Evolutionary conservation across 495 filamentous ascomycete genomes (phyloP).

Genomic region (Penicillium cinerascens): DNA sequence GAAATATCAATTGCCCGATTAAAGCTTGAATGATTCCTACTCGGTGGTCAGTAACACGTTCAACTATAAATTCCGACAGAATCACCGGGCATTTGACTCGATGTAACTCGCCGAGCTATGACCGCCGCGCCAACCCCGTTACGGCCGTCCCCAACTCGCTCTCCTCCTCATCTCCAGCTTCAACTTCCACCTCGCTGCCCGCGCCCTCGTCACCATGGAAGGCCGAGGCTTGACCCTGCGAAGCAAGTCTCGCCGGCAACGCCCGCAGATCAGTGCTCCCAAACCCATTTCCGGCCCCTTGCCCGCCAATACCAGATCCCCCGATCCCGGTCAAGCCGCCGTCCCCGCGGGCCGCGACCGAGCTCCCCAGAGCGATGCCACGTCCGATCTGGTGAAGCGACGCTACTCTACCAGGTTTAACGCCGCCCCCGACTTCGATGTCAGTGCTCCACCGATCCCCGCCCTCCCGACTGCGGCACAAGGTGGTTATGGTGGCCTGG

Average conservation of each 20-base stretch:
- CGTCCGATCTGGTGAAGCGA: conserved; percentile 89
- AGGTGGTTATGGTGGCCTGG: conserved; percentile 45
- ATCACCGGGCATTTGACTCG: too few relatives aligned
- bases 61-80: too few relatives aligned
- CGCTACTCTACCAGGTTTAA: conserved; percentile 92
- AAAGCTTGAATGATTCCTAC: too few relatives aligned
- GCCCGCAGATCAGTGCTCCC: conserved; percentile 78
- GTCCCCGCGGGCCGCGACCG: conserved; percentile 31
- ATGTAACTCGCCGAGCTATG: not conserved
- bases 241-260: conserved; percentile 71
- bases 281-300: conserved; percentile 71
- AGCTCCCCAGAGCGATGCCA: conserved; percentile 48
- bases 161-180: conserved; percentile 3
- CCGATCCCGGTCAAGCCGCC: conserved; percentile 21
- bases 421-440: conserved; percentile 66
- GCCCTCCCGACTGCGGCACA: conserved; percentile 46
- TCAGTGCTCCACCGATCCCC: conserved; percentile 65
- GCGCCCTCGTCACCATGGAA: conserved; percentile 32
- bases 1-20: too few relatives aligned
- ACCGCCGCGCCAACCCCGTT: conserved; percentile 7
- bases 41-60: too few relatives aligned
- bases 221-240: conserved; percentile 81
- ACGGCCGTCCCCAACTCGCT: conserved; percentile 4
- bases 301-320: conserved; percentile 31
- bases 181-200: conserved; percentile 2